phyloP scores from a whole-genome alignment of 2,329 filamentous ascomycete genomes.

The Colletotrichum salicis region DNA sequence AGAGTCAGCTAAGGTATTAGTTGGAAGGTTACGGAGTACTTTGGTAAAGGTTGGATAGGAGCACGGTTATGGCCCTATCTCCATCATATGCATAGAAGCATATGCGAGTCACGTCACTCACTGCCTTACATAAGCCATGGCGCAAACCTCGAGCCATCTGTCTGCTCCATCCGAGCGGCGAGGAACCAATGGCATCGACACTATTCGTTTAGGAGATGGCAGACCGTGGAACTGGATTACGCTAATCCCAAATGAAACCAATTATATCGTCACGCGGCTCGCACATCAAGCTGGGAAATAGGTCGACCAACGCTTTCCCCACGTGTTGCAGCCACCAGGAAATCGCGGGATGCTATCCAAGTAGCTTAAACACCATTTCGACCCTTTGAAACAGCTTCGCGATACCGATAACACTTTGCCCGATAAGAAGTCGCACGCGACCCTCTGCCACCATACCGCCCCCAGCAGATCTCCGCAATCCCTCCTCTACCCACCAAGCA shows the following conservation, averaged over 20 bases:
- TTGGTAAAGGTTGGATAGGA: too few species aligned
- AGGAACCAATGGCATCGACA: conserved; percentile 25
- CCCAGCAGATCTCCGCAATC: conserved; percentile 23
- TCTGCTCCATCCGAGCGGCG: conserved; percentile 22
- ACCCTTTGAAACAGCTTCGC: conserved; percentile 22
- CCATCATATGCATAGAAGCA: background rate
- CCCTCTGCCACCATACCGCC: conserved; percentile 33
- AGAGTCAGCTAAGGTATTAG: background rate
- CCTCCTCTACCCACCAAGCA: conserved; percentile 37
- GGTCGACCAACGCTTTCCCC: conserved; percentile 35
- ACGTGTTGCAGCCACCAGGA: conserved; percentile 35
- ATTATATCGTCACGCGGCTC: conserved; percentile 33
- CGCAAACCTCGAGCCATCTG: background rate
- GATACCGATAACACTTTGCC: conserved; percentile 7
- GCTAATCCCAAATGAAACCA: conserved; percentile 36
- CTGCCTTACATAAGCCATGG: conserved; percentile 6
- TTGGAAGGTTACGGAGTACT: too few species aligned
- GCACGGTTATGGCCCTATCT: background rate
- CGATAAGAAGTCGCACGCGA: conserved; percentile 29
- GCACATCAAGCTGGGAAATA: conserved; percentile 31
- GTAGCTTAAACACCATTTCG: conserved; percentile 22
- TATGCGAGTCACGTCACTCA: background rate
- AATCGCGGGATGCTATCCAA: conserved; percentile 24
- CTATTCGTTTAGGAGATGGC: conserved; percentile 24
- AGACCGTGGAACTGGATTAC: conserved; percentile 28